Evolutionary conservation across 371 early-diverging fungal genomes (phyloP).

Genomic region (Mortierella sp.): DNA sequence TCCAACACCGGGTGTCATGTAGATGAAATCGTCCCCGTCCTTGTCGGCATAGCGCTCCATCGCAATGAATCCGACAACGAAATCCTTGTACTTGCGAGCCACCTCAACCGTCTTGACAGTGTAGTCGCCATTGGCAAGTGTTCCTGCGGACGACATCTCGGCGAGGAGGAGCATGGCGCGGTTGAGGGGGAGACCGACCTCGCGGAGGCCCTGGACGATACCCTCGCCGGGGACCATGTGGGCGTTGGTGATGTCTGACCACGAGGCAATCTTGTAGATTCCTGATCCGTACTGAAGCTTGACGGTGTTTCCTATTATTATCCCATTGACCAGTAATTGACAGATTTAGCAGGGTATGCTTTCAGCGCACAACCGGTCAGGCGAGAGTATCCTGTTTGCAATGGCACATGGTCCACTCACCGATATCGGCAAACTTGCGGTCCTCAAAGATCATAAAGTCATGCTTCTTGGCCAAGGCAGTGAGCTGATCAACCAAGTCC

Average conservation of each 20-base stretch:
- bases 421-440: constrained; percentile 97
- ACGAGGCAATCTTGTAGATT: constrained; percentile 91
- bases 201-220: constrained; percentile 90
- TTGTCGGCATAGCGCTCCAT: constrained; percentile 74
- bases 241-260: constrained; percentile 96
- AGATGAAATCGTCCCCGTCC: constrained; percentile 85
- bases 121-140: constrained; percentile 85
- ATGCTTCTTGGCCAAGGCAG: constrained; percentile 84
- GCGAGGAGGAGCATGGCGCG: constrained; percentile 92
- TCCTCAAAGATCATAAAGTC: constrained; percentile 98
- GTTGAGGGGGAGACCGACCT: constrained; percentile 85
- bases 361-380: background rate
- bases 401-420: constrained; percentile 41
- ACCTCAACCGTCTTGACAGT: constrained; percentile 88
- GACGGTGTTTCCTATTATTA: constrained; percentile 90
- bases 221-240: constrained; percentile 97
- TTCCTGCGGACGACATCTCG: constrained; percentile 96
- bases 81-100: constrained; percentile 89
- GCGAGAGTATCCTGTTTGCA: background rate
- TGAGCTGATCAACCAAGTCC: constrained; percentile 81
- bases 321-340: background rate
- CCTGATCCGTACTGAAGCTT: constrained; percentile 93
- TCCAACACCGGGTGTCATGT: constrained; percentile 96
- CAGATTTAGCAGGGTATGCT: background rate
- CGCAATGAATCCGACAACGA: constrained; percentile 96